Percentiles rank a stretch among this genome's conserved stretches.
phyloP scores from a whole-genome alignment of 495 filamentous ascomycete species.

The Amniculicola lignicola region DNA sequence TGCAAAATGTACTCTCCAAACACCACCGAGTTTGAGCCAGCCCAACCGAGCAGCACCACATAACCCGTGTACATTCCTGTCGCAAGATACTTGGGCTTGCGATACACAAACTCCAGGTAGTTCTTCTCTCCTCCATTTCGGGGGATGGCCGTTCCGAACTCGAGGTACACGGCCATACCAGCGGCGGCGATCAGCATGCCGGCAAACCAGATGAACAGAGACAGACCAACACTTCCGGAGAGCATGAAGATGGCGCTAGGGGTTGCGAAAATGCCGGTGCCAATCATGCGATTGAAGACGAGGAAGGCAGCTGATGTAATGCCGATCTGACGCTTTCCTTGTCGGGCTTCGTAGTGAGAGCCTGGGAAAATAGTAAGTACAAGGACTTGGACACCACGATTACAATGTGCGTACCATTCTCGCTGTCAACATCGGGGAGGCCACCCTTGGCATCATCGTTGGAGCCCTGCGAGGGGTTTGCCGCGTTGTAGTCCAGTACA shows the following conservation, averaged over 20 bases:
- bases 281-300: conserved; percentile 46
- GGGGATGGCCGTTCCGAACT: conserved; percentile 47
- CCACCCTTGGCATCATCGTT: neutral
- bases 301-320: conserved; percentile 14
- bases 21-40: conserved; percentile 56
- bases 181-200: conserved; percentile 51
- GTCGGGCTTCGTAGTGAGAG: conserved; percentile 2
- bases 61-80: conserved; percentile 61
- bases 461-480: neutral
- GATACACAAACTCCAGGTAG: conserved; percentile 66
- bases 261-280: conserved; percentile 44
- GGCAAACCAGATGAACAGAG: conserved; percentile 53
- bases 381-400: neutral
- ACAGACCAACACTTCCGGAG: conserved; percentile 51
- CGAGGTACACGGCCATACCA: conserved; percentile 40
- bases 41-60: conserved; percentile 54
- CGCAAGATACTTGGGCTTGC: conserved; percentile 62
- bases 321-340: conserved; percentile 14
- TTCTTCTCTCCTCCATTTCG: conserved; percentile 60
- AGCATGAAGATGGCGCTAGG: conserved; percentile 38
- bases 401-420: neutral
- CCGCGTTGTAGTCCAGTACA: neutral
- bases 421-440: neutral
- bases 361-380: neutral
- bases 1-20: conserved; percentile 67